phyloP scores from a whole-genome alignment of 1,139 yeast species.

The Hansenula sp. region DNA sequence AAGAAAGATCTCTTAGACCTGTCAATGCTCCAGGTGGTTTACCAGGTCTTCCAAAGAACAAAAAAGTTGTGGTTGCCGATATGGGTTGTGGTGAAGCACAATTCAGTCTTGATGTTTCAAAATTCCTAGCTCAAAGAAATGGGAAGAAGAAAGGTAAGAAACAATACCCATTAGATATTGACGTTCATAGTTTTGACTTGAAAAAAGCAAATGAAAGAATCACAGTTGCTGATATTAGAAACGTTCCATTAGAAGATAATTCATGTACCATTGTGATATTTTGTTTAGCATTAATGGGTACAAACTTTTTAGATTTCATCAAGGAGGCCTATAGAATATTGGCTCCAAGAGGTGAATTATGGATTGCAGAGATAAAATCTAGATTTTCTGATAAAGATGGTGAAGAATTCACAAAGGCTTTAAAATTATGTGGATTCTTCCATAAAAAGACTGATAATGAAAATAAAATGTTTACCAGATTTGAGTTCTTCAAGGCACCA shows the following conservation, averaged over 20 bases:
- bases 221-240: constrained; percentile 90
- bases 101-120: constrained; percentile 60
- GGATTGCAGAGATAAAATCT: constrained; percentile 97
- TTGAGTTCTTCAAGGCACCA: constrained; percentile 89
- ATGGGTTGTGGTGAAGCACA: constrained; percentile 99
- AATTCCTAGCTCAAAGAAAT: constrained; percentile 38
- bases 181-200: constrained; percentile 86
- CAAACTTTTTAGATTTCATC: constrained; percentile 87
- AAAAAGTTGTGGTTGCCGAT: constrained; percentile 77
- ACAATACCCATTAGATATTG: constrained; percentile 36
- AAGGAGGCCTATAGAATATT: constrained; percentile 84
- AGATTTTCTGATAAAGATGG: constrained; percentile 70
- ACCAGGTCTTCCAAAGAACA: constrained; percentile 56
- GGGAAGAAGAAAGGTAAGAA: constrained; percentile 28
- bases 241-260: constrained; percentile 77
- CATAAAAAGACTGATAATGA: constrained; percentile 83
- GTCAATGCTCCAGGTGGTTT: constrained; percentile 95
- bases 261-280: constrained; percentile 84
- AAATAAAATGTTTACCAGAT: constrained; percentile 91
- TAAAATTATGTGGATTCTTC: constrained; percentile 78
- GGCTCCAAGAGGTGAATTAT: constrained; percentile 87
- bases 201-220: constrained; percentile 82
- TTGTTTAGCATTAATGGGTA: constrained; percentile 95
- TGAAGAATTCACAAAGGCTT: constrained; percentile 70
- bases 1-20: constrained; percentile 55